phyloP scores from a whole-genome alignment of 176 grass and related monocot genomes.

The Puccinellia tenuiflora region DNA sequence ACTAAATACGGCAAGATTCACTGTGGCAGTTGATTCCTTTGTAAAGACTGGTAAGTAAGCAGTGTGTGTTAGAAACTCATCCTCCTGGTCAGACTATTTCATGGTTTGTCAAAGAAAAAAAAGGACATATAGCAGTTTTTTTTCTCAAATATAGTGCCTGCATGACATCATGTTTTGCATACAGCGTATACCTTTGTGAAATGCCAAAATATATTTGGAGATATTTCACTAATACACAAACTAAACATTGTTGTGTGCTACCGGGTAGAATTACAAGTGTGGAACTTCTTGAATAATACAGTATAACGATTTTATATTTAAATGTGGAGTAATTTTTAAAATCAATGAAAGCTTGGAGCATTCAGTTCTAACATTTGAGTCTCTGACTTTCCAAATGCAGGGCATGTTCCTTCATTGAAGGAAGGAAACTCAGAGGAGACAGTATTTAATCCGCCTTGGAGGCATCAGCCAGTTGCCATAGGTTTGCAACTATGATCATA shows the following conservation, averaged over 20 bases:
- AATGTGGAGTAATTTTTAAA: not conserved
- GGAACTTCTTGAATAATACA: not conserved
- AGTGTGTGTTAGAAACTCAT: not conserved
- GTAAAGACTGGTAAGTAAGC: constrained; percentile 81
- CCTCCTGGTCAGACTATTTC: not conserved
- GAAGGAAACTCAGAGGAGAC: constrained; percentile 94
- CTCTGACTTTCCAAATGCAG: constrained; percentile 33
- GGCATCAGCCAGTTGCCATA: constrained; percentile 70
- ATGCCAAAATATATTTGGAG: not conserved
- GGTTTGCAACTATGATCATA: too few relatives aligned
- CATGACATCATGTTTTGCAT: not conserved
- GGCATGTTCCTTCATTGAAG: constrained; percentile 79
- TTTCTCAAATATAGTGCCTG: constrained; percentile 1
- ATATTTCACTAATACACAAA: not conserved
- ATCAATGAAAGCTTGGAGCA: not conserved
- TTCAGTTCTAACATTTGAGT: constrained; percentile 19
- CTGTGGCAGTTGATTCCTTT: constrained; percentile 96
- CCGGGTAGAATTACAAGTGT: not conserved
- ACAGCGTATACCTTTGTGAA: too few relatives aligned
- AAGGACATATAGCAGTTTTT: not conserved
- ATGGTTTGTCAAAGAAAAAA: not conserved
- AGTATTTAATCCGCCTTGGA: constrained; percentile 88
- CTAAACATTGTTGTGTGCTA: not conserved
- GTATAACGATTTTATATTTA: not conserved
- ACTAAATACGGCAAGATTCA: constrained; percentile 90